A percentile compares a stretch with the other conserved stretches of the same genome.
phyloP scores from a whole-genome alignment of 352 stramenopile species.

The Pythium monospermum region DNA sequence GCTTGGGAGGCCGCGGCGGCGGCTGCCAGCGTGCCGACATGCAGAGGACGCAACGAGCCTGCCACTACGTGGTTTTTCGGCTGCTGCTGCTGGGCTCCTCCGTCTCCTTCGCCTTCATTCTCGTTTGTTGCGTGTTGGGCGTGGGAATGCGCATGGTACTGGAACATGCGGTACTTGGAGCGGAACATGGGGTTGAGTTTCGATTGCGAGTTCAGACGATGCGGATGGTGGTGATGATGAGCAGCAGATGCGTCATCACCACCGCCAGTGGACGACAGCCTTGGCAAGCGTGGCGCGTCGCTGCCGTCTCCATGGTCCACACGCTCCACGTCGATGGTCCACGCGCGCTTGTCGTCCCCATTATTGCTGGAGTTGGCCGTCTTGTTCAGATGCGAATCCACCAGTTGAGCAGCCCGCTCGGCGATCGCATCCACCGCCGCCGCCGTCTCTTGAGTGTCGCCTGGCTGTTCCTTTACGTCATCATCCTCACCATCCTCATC shows the following conservation, averaged over 20 bases:
- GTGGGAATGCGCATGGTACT: slow-evolving; percentile 32
- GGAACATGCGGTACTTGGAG: slow-evolving; percentile 72
- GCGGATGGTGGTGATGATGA: slow-evolving; percentile 18
- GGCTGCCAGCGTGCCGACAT: neutral
- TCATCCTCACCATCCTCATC: slow-evolving; percentile 15
- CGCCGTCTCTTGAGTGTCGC: no score
- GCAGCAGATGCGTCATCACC: slow-evolving; percentile 1
- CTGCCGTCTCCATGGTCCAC: slow-evolving; percentile 1
- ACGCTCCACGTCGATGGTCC: slow-evolving; percentile 34
- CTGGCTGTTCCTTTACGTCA: slow-evolving; percentile 12
- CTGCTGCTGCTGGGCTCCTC: neutral
- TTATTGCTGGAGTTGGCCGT: neutral
- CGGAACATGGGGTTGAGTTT: slow-evolving; percentile 51
- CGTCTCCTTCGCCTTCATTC: neutral
- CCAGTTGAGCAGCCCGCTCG: slow-evolving; percentile 20
- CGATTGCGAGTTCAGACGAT: slow-evolving; percentile 34
- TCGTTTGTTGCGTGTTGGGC: slow-evolving; percentile 1
- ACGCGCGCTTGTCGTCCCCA: slow-evolving; percentile 17
- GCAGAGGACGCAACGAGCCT: slow-evolving; percentile 8
- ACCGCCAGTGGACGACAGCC: slow-evolving; percentile 19
- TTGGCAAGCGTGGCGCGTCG: slow-evolving; percentile 1
- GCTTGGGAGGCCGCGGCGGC: neutral
- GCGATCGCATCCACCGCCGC: neutral
- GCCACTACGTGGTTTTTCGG: slow-evolving; percentile 9
- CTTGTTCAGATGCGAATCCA: slow-evolving; percentile 1